These are phyloP conservation scores for Lactarius psammicola DNA, from an alignment of 768 basidiomycete genomes.

Conservation along the genomic window DNA sequence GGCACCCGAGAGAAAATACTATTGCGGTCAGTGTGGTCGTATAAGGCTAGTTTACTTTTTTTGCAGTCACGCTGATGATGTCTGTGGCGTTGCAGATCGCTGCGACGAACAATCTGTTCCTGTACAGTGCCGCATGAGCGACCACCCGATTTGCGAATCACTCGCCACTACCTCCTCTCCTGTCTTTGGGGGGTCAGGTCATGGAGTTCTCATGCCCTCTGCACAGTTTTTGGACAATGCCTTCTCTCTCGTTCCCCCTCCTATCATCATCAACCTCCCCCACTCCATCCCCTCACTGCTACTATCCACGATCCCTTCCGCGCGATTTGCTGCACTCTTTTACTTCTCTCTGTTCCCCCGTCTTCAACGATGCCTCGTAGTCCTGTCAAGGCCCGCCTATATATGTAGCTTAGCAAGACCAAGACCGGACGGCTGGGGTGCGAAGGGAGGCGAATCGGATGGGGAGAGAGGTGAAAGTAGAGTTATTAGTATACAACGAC, in stretches of 20 bases:
- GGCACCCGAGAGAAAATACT: conserved; percentile 98
- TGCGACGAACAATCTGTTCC: conserved; percentile 94
- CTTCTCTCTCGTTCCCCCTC: conserved; percentile 5
- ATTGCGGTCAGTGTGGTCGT: conserved; percentile 71
- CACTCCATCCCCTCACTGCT: conserved; percentile 3
- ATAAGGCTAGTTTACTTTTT: background rate
- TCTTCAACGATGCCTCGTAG: conserved; percentile 1
- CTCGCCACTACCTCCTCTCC: conserved; percentile 7
- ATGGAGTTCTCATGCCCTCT: conserved; percentile 7
- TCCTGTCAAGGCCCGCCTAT: conserved; percentile 5
- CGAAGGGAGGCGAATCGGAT: background rate
- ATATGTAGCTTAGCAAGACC: conserved; percentile 9
- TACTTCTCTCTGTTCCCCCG: background rate
- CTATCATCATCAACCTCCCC: conserved; percentile 4
- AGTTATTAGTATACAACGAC: conserved; percentile 23
- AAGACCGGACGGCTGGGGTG: background rate
- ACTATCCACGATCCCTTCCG: conserved; percentile 16
- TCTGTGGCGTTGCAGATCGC: conserved; percentile 63
- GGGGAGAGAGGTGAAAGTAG: conserved; percentile 18
- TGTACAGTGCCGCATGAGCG: conserved; percentile 63
- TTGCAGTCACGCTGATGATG: background rate
- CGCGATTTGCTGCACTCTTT: conserved; percentile 19
- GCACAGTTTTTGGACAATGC: conserved; percentile 25
- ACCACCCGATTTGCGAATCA: background rate
- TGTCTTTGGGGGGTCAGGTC: background rate